These are phyloP conservation scores for Boletus tylopilopsis DNA, from an alignment of 768 basidiomycete genomes.

Conservation along the genomic window DNA sequence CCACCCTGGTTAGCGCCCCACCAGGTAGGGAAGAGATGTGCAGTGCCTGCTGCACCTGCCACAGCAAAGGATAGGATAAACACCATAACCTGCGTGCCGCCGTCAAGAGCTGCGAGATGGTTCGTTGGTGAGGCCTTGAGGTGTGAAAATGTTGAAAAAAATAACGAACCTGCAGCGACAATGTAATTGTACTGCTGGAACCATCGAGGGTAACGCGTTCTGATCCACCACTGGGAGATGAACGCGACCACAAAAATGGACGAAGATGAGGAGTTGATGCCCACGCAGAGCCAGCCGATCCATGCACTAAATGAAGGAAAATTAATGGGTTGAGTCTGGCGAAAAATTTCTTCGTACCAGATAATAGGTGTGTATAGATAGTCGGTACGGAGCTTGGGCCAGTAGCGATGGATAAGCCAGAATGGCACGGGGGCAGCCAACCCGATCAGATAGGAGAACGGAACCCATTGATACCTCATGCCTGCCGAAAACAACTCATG, in stretches of 20 bases:
- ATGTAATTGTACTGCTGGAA: conserved; percentile 38
- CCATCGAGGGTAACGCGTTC: conserved; percentile 34
- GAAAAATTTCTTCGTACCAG: conserved; percentile 13
- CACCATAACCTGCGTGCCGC: conserved; percentile 49
- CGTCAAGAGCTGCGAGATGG: conserved; percentile 29
- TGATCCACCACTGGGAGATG: conserved; percentile 36
- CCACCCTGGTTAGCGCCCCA: conserved; percentile 56
- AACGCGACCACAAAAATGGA: conserved; percentile 25
- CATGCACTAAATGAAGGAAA: conserved; percentile 7
- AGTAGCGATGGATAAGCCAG: conserved; percentile 36
- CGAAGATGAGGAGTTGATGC: conserved; percentile 27
- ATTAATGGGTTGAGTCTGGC: conserved; percentile 1
- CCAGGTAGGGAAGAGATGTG: conserved; percentile 54
- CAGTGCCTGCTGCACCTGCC: conserved; percentile 45
- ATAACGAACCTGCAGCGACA: conserved; percentile 38
- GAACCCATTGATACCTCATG: conserved; percentile 37
- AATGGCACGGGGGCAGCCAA: conserved; percentile 37
- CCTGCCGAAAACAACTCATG: conserved; percentile 32
- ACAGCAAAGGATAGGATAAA: conserved; percentile 50
- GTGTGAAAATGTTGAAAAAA: not conserved
- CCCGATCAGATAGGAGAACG: conserved; percentile 32
- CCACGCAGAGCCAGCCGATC: conserved; percentile 18
- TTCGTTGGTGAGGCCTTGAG: not conserved
- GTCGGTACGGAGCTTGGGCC: conserved; percentile 29
- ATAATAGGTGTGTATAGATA: conserved; percentile 31